Evolutionary conservation across 306 rosid species (phyloP).

Genomic region (Potentilla sterilis): DNA sequence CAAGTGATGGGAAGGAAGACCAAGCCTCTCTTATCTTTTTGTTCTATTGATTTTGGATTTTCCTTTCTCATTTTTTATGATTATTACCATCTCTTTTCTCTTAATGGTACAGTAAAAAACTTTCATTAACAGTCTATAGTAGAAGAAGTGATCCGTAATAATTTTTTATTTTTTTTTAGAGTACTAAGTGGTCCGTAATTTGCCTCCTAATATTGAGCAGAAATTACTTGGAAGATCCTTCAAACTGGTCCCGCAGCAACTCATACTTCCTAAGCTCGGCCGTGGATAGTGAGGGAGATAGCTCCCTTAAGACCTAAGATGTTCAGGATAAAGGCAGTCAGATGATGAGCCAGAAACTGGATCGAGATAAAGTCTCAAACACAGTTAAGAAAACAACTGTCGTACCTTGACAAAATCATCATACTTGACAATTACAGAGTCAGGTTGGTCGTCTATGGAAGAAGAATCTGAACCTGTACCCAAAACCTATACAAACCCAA

Average conservation of each 20-base stretch:
- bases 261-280: constrained; percentile 81
- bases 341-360: not conserved
- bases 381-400: constrained; percentile 8
- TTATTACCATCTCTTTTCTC: not conserved
- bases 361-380: not conserved
- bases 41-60: not conserved
- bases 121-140: not conserved
- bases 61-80: not conserved
- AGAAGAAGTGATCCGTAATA: not conserved
- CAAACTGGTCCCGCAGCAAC: constrained; percentile 80
- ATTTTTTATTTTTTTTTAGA: no score
- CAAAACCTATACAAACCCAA: constrained; percentile 52
- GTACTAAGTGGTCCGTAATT: no score
- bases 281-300: constrained; percentile 74
- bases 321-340: constrained; percentile 25
- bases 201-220: constrained; percentile 2
- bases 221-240: constrained; percentile 66
- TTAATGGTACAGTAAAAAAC: not conserved
- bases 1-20: not conserved
- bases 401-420: constrained; percentile 78
- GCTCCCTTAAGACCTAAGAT: constrained; percentile 65
- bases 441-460: constrained; percentile 46
- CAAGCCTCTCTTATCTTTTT: not conserved
- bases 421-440: constrained; percentile 59
- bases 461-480: constrained; percentile 56